Percentiles rank a stretch among this genome's conserved stretches.
Conservation (phyloP, 345 rosid genomes). For the Lumnitzera racemosa region DNA sequence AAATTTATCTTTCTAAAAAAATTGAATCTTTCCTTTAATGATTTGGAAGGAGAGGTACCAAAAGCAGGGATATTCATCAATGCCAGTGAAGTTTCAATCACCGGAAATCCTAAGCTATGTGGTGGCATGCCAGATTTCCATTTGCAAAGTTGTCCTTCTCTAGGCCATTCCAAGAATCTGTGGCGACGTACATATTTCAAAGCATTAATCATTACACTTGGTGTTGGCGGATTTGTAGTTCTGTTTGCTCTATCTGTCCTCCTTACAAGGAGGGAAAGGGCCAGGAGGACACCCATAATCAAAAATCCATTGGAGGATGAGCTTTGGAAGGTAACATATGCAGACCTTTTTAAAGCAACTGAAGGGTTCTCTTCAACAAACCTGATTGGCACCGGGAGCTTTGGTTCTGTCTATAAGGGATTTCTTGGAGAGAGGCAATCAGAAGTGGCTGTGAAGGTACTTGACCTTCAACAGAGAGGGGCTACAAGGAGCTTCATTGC, state of each 20-base stretch:
- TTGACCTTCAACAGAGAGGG: slow-evolving; percentile 28
- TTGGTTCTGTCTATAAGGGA: slow-evolving; percentile 27
- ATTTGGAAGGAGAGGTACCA: slow-evolving; percentile 20
- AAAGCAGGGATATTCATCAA: slow-evolving; percentile 13
- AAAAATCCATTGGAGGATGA: not conserved
- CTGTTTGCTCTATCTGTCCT: not conserved
- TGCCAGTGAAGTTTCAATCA: slow-evolving; percentile 10
- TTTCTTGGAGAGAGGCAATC: slow-evolving; percentile 6
- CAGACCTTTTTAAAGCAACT: slow-evolving; percentile 18
- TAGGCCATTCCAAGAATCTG: slow-evolving; percentile 2
- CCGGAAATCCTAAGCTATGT: slow-evolving; percentile 17
- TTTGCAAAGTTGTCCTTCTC: slow-evolving; percentile 11
- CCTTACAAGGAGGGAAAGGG: slow-evolving; percentile 2
- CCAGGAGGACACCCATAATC: not conserved
- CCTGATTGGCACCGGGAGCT: slow-evolving; percentile 24
- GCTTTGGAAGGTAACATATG: slow-evolving; percentile 19
- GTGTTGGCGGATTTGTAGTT: slow-evolving; percentile 1
- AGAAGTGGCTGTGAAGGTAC: slow-evolving; percentile 19
- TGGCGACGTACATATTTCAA: slow-evolving; percentile 11
- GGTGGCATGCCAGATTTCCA: slow-evolving; percentile 11
- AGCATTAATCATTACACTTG: slow-evolving; percentile 6
- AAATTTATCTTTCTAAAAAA: slow-evolving; percentile 7
- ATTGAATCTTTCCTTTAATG: slow-evolving; percentile 17
- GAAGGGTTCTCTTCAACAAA: slow-evolving; percentile 24
- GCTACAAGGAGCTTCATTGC: slow-evolving; percentile 37